These are phyloP conservation scores for Castanospermum australe DNA, from an alignment of 306 rosid genomes.

Conservation along the genomic window DNA sequence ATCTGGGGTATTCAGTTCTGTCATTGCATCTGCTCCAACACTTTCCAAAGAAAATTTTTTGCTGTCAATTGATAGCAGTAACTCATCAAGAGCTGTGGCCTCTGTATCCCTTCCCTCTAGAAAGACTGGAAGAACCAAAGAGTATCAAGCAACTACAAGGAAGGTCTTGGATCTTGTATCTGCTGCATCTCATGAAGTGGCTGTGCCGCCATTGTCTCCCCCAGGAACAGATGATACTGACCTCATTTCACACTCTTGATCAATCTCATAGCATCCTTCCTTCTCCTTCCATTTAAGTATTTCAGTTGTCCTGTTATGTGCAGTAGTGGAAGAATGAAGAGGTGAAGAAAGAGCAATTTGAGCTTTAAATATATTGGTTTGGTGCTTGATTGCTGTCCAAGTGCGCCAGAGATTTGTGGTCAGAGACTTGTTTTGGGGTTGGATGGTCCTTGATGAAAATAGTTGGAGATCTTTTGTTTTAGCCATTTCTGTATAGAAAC, in stretches of 20 bases:
- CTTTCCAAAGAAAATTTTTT: conserved; percentile 78
- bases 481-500: conserved; percentile 30
- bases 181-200: conserved; percentile 48
- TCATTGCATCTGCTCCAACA: conserved; percentile 73
- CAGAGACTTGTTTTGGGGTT: not conserved
- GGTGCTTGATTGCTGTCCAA: conserved; percentile 43
- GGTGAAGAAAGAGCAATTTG: conserved; percentile 22
- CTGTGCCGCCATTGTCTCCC: conserved; percentile 83
- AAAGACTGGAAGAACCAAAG: conserved; percentile 44
- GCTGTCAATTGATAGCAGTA: conserved; percentile 68
- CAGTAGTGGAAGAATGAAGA: conserved; percentile 17
- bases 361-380: conserved; percentile 9
- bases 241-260: conserved; percentile 31
- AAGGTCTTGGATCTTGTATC: conserved; percentile 55
- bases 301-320: not conserved
- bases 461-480: not conserved
- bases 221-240: conserved; percentile 51
- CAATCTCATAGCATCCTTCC: not conserved
- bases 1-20: conserved; percentile 87
- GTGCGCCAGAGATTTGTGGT: conserved; percentile 21
- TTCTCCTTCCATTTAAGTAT: not conserved
- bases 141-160: conserved; percentile 57
- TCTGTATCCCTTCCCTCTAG: conserved; percentile 72
- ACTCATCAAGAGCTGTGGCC: conserved; percentile 63
- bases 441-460: not conserved